phyloP scores from a whole-genome alignment of 2,329 filamentous ascomycete species.

The Pyrenochaeta sp. region DNA sequence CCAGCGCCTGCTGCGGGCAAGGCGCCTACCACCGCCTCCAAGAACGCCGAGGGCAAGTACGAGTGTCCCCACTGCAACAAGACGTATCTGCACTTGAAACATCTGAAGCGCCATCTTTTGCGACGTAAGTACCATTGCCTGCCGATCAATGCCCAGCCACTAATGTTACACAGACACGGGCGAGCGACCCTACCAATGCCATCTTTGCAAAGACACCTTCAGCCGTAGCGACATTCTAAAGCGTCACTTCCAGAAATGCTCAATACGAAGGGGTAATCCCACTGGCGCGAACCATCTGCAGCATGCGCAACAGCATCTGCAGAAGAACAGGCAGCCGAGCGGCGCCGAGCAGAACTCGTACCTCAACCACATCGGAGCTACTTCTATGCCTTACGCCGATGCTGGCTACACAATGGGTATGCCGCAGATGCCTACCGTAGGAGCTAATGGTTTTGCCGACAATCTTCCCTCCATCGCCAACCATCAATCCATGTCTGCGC shows the following conservation, averaged over 20 bases:
- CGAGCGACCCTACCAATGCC: constrained; percentile 97
- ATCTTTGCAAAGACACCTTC: constrained; percentile 97
- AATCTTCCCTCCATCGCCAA: constrained; percentile 50
- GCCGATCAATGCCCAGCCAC: constrained; percentile 20
- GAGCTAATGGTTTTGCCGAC: constrained; percentile 46
- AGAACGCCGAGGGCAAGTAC: constrained; percentile 97
- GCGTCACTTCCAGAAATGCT: constrained; percentile 99
- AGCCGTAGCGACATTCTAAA: constrained; percentile 98
- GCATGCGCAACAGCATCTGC: constrained; percentile 88
- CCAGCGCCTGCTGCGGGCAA: constrained; percentile 82
- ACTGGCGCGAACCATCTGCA: constrained; percentile 94
- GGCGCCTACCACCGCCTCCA: constrained; percentile 85
- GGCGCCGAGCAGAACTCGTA: constrained; percentile 48
- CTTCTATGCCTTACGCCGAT: constrained; percentile 46
- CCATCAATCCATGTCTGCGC: constrained; percentile 55
- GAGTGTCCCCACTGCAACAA: constrained; percentile 98
- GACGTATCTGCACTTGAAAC: constrained; percentile 96
- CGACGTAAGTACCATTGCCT: constrained; percentile 76
- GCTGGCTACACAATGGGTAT: constrained; percentile 45
- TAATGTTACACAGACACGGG: constrained; percentile 78
- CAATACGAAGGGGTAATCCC: constrained; percentile 92
- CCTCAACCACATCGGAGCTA: constrained; percentile 44
- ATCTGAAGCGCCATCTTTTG: constrained; percentile 93
- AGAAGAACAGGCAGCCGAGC: constrained; percentile 64
- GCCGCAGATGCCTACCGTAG: constrained; percentile 44